Conservation (phyloP, 1,284 basidiomycete species). For the Pterulicium gracile region DNA sequence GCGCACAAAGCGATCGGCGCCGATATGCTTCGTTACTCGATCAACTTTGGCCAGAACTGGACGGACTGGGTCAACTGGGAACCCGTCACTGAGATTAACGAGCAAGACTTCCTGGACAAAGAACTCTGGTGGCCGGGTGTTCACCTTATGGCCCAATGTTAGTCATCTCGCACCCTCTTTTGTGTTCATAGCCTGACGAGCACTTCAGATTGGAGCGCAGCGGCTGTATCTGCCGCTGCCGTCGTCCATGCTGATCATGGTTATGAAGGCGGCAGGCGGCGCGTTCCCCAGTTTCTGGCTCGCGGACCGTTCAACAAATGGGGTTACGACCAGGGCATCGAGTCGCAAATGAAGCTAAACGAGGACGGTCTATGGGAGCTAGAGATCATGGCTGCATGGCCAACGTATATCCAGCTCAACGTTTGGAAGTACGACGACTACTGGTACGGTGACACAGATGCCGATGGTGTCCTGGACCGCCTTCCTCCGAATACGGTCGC, state of each 20-base stretch:
- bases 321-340: conserved; percentile 80
- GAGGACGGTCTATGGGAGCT: conserved; percentile 63
- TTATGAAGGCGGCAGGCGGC: conserved; percentile 47
- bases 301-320: conserved; percentile 84
- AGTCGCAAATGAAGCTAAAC: conserved; percentile 53
- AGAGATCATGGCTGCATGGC: conserved; percentile 83
- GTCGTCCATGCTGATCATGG: conserved; percentile 71
- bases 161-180: conserved; percentile 16
- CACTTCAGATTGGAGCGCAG: conserved; percentile 3
- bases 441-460: conserved; percentile 84
- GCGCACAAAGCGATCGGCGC: conserved; percentile 77
- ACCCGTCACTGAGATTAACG: conserved; percentile 53
- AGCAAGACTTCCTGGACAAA: conserved; percentile 38
- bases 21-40: conserved; percentile 79
- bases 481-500: conserved; percentile 80
- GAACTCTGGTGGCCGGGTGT: conserved; percentile 73
- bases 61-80: conserved; percentile 71
- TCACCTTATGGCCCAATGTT: conserved; percentile 83
- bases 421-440: conserved; percentile 82
- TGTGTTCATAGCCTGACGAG: conserved; percentile 5
- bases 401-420: conserved; percentile 79
- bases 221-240: conserved; percentile 15
- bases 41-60: conserved; percentile 83
- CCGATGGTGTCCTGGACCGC: conserved; percentile 80
- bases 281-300: conserved; percentile 76